Evolutionary conservation across 495 filamentous ascomycete species (phyloP), one percentile per base, ranked within the genome.

Genomic region (Umbilicaria muhlenbergii): DNA sequence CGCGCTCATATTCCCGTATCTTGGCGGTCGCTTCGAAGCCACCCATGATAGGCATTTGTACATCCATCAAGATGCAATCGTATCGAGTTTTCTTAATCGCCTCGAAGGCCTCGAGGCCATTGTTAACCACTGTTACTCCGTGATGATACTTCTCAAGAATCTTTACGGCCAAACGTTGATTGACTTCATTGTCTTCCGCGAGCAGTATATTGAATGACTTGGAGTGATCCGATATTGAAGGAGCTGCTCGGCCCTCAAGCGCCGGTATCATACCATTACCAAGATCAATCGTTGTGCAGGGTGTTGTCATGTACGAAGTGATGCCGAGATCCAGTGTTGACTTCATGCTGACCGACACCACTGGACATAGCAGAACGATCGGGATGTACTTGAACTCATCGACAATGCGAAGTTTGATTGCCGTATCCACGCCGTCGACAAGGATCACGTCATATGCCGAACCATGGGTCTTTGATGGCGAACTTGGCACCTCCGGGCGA

Each of bases 21-120:
- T 91, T 94, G 42, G 79, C 86, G 15, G 92, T 99, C 33, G 92
- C 86, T 63, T 99, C 92, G 59, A 96, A 99, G 32, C 92, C 92
- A 51, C 92, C 92, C 88, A 99, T 96, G 47, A 96, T 80, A 16
- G 92, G 92, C 92, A 99, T 99, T 59, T 96, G 92, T 6, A 99
- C 92, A 53, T 99, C 91, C 91, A 99, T 99, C 38, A 99, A 65
- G 48, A 98, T 91, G 52, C 93, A 84, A 62, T 98, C 91, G 55
- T 89, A 98, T 49, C 85, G 81, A 19, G 48, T 49, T 13, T 32
- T 46, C 66, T 86, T 86, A 49, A 96, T 75, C 19, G 80, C 79
- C 48, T 96, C 84, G 12, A 96, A 74, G 0, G 91, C 91, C 56
- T 96, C 91, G 39, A 83, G 67, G 36, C 91, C 91, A 54, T 99